Base-by-base conservation (phyloP, 768 basidiomycete genomes). In the Amyloporia xantha region DNA sequence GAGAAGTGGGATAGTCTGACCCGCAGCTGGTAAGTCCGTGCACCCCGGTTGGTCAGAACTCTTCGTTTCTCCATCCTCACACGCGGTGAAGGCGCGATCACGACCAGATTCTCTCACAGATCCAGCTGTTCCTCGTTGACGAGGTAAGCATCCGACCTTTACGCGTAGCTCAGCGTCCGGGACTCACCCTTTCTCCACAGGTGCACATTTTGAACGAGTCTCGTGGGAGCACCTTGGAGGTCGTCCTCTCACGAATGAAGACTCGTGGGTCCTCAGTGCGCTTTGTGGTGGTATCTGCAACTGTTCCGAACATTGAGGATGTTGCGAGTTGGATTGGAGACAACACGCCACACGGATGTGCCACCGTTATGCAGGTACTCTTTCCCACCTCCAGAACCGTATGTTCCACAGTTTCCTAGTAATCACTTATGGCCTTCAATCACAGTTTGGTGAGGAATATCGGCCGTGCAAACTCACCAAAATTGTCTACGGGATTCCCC, bases 1-100 rank as follows among this genome's bases (percentile, higher is more conserved):
- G 95, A 99, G 67, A 99, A 99, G 67, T 94, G 91, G 86, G 95
- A 98, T 57, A 87, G 89, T 42, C 67, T 99, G 48, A 97, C 94
- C 5, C 75, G 95, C 38, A 86, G 82, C 58, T 94, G 87, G 91
- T 88, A 33, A 20, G 67, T 47, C n/a, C 10, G 2, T 40, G 15
- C 35, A 11, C 25, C 42, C 6, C 19, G 23, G 46, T 19, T 33
- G 15, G 13, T 45, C 52, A 40, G 9, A 41, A 38, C 28, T 25
- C 27, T 24, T 13, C 41, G 44, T 36, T 49, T 26, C 26, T 38
- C 21, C 42, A n/a, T 52, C 12, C 46, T 48, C 21, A 24, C 5
- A 17, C 3, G 38, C 17, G 44, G 41, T 45, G 30, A 45, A 84
- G 84, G 81, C 66, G 69, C 45, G 79, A 80, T 45, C 79, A 90